phyloP scores from a whole-genome alignment of 176 grass and related monocot species.

The Musa beccarii region DNA sequence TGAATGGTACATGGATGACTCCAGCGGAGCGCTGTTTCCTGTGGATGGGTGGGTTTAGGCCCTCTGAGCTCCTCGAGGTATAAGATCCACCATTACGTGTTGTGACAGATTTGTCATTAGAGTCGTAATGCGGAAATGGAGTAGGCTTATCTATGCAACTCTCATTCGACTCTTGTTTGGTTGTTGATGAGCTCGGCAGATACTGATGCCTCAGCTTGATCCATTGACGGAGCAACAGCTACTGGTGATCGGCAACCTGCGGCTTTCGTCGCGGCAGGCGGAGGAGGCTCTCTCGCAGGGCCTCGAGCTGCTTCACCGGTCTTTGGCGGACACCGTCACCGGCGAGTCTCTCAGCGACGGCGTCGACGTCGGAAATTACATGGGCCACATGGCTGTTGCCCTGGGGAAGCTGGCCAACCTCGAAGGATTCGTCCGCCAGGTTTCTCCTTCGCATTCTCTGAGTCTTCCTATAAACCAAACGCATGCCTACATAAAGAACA shows the following conservation, averaged over 20 bases:
- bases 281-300: constrained; percentile 90
- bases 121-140: not conserved
- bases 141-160: no score
- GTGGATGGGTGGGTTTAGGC: constrained; percentile 99
- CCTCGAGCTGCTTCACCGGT: constrained; percentile 62
- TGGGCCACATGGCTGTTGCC: constrained; percentile 55
- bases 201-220: constrained; percentile 75
- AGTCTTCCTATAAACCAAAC: no score
- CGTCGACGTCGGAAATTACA: constrained; percentile 46
- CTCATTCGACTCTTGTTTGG: not conserved
- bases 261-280: constrained; percentile 85
- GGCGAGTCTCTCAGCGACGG: constrained; percentile 47
- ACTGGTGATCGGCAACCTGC: constrained; percentile 54
- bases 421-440: constrained; percentile 79
- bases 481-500: no score
- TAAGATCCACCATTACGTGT: not conserved
- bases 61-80: constrained; percentile 90
- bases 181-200: constrained; percentile 22
- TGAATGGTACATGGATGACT: constrained; percentile 68
- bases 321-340: constrained; percentile 54
- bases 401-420: constrained; percentile 65
- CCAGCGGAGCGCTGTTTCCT: constrained; percentile 82
- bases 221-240: constrained; percentile 84
- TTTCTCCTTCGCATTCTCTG: not conserved
- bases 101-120: not conserved